phyloP scores from a whole-genome alignment of 164 flowering plant genomes.

The Vitis amurensis region DNA sequence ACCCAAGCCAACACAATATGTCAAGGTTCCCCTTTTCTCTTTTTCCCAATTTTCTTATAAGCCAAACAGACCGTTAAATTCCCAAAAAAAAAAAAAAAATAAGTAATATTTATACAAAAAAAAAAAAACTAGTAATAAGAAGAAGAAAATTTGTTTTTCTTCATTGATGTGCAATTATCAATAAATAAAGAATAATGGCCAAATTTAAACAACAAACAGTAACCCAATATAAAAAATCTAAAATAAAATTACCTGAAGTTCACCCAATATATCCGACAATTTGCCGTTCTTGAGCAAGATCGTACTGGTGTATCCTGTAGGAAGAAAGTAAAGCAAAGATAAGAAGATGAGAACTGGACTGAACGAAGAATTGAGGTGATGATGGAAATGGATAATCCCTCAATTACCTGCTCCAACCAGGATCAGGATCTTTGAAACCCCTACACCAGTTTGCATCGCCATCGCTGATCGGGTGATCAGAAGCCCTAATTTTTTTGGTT shows the following conservation, averaged over 20 bases:
- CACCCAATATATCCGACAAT: conserved; percentile 64
- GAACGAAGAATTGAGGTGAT: neutral
- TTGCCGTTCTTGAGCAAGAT: conserved; percentile 63
- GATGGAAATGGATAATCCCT: neutral
- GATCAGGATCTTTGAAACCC: conserved; percentile 62
- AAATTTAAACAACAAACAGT: neutral
- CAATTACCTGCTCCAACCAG: conserved; percentile 70
- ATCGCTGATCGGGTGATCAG: conserved; percentile 25
- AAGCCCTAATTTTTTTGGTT: conserved; percentile 12
- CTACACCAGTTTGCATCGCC: conserved; percentile 81
- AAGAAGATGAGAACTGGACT: neutral
- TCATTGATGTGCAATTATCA: neutral
- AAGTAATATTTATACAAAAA: too few relatives aligned
- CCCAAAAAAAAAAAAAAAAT: too few relatives aligned
- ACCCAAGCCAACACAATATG: neutral
- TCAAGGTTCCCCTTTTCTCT: too few relatives aligned
- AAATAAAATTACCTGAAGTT: conserved; percentile 61
- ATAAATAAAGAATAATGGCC: neutral
- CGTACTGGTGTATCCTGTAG: conserved; percentile 68
- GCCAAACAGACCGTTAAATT: neutral
- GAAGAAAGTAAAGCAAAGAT: neutral
- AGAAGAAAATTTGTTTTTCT: neutral
- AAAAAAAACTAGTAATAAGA: too few relatives aligned
- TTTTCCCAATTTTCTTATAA: neutral
- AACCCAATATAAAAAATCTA: neutral